Conservation (phyloP, 768 basidiomycete species). For the Cubamyces lactineus region DNA sequence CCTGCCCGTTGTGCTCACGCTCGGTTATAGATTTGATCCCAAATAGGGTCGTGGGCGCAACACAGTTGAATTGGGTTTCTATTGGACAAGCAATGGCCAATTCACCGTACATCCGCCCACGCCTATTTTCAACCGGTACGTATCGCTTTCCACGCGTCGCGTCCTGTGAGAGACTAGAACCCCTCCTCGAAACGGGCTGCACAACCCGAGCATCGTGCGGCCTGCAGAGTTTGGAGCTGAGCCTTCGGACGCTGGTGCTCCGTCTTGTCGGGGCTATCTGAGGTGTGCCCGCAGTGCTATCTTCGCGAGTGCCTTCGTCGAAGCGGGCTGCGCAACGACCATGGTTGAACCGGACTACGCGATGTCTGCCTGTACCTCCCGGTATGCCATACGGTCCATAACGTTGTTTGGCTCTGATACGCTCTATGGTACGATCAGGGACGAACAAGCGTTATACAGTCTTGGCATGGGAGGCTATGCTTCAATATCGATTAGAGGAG, state of each 20-base stretch:
- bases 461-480: constrained; percentile 5
- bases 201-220: background rate
- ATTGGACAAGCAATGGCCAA: background rate
- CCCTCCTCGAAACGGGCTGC: background rate
- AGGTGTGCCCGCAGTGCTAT: background rate
- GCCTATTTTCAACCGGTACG: background rate
- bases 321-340: constrained; percentile 2
- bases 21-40: background rate
- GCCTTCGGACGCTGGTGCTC: background rate
- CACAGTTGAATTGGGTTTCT: background rate
- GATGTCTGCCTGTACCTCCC: background rate
- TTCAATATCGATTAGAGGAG: constrained; percentile 4
- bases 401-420: background rate
- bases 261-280: background rate
- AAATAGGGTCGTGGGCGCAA: background rate
- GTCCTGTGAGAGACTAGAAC: background rate
- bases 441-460: constrained; percentile 5
- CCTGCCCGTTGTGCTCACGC: background rate
- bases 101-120: background rate
- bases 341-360: background rate
- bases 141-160: background rate
- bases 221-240: background rate
- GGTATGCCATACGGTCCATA: background rate
- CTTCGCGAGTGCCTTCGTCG: background rate
- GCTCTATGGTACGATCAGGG: constrained; percentile 1